Evolutionary conservation across 495 filamentous ascomycete genomes (phyloP), one percentile per base, ranked within the genome.

Genomic region (Tuber calosporum): DNA sequence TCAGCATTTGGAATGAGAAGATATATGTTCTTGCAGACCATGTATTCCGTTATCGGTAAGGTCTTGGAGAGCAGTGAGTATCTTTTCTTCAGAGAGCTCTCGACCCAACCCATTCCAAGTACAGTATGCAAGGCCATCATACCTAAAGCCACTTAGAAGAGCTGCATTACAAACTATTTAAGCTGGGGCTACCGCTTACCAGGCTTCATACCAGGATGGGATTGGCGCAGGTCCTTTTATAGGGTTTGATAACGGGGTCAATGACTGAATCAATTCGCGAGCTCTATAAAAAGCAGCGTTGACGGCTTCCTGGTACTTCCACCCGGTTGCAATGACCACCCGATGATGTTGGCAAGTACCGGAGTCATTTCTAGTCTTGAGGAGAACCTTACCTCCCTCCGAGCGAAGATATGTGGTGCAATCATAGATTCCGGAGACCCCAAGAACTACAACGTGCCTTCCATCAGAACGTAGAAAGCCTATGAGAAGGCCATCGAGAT

Each of bases 91-190:
- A 0, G 89, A 92, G 58, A 98, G 83, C 17, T 89, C 82, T 81
- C 94, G 92, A 0, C 95, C 95, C 0, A 99, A 85, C 1, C 89
- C 90, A 81, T 98, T 98, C 95, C 95, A 98, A 15, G 95, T 99
- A 82, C 88, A 90, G 70, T 88, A 90, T 42, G 87, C 87, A 62
- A 90, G 80, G 13, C 95, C 95, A 82, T 99, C 95, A 74, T 80
- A 81, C 79, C 77, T 79, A 15, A 19, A 39, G 19, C 30, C 8
- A n/a, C 11, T 79, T 17, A 79, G 17, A 70, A 77, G 58, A n/a
- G 1, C n/a, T 11, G 20, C 7, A 22, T 9, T 26, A 62, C 22
- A 34, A 36, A 26, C n/a, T 1, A 34, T 66, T 58, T 19, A 30
- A 38, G 45, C 1, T 5, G 22, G 45, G 3, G 22, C 30, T 0